Conservation (phyloP, 306 rosid genomes). For the Fagus crenata region DNA sequence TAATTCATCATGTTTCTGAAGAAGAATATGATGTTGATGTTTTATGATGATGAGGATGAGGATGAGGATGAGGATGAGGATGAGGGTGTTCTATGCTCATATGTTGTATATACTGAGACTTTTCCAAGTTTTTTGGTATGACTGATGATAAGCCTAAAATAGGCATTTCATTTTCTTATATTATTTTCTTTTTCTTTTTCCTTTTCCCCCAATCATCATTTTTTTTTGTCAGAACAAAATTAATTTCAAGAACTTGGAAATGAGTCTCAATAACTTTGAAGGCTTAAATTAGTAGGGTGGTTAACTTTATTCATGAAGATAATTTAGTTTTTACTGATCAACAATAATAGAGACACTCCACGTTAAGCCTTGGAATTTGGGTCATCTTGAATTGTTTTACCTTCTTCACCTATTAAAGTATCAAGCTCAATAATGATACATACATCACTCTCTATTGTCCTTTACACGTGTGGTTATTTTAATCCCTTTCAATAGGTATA, state of each 20-base stretch:
- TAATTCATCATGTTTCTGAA: conserved; percentile 28
- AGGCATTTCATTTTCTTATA: conserved; percentile 28
- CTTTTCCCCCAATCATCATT: not conserved
- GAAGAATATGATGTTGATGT: conserved; percentile 12
- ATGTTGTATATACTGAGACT: conserved; percentile 42
- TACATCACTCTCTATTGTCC: conserved; percentile 39
- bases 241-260: conserved; percentile 22
- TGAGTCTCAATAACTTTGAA: conserved; percentile 7
- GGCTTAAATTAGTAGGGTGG: conserved; percentile 7
- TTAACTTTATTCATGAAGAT: conserved; percentile 29
- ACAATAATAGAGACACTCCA: conserved; percentile 30
- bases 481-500: too few species aligned
- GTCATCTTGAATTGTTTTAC: conserved; percentile 40
- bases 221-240: not conserved
- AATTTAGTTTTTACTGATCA: conserved; percentile 32
- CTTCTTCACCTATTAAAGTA: conserved; percentile 24
- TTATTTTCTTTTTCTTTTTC: not conserved
- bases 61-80: conserved; percentile 22
- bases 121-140: conserved; percentile 24
- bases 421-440: conserved; percentile 45
- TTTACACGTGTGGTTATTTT: conserved; percentile 1
- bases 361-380: conserved; percentile 33
- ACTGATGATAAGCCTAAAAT: conserved; percentile 32
- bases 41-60: conserved; percentile 23
- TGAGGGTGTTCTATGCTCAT: conserved; percentile 13